Evolutionary conservation across 2,329 filamentous ascomycete species (phyloP).

Genomic region (Nigrospora sphaerica): DNA sequence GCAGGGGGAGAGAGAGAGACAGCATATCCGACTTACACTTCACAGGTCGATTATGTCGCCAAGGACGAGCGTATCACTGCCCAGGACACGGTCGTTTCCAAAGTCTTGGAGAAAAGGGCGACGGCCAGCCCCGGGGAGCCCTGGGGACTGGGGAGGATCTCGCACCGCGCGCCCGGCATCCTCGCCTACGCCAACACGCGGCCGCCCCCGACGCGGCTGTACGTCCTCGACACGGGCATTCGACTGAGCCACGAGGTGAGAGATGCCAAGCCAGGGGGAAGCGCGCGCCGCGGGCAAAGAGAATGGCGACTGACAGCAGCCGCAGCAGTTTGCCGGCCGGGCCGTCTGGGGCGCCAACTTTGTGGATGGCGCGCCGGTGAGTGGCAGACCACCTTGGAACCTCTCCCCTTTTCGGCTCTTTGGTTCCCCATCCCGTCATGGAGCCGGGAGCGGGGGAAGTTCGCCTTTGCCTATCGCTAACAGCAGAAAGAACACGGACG

Average conservation of each 20-base stretch:
- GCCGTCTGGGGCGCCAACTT: slow-evolving; percentile 19
- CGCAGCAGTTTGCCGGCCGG: slow-evolving; percentile 16
- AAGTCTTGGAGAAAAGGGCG: background rate
- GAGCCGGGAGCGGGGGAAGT: too few species aligned
- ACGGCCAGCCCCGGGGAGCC: slow-evolving; percentile 5
- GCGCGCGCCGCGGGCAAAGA: background rate
- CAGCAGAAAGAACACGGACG: slow-evolving; percentile 12
- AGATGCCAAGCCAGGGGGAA: background rate
- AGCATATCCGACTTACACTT: background rate
- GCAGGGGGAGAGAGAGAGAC: too few species aligned
- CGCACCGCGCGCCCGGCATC: slow-evolving; percentile 13
- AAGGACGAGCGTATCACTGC: slow-evolving; percentile 10
- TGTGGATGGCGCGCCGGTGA: slow-evolving; percentile 11
- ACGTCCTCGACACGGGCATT: slow-evolving; percentile 19
- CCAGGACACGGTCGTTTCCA: slow-evolving; percentile 3
- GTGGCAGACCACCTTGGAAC: too few species aligned
- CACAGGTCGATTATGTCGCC: slow-evolving; percentile 16
- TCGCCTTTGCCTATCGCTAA: background rate
- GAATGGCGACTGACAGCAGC: slow-evolving; percentile 1
- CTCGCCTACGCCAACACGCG: slow-evolving; percentile 8
- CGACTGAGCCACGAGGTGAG: slow-evolving; percentile 15
- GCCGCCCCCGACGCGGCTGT: slow-evolving; percentile 10
- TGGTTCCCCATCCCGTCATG: too few species aligned
- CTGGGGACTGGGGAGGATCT: slow-evolving; percentile 19
- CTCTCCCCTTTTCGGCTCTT: background rate